Evolutionary conservation across 179 eudicot species (phyloP).

Genomic region (Corrigiola litoralis): DNA sequence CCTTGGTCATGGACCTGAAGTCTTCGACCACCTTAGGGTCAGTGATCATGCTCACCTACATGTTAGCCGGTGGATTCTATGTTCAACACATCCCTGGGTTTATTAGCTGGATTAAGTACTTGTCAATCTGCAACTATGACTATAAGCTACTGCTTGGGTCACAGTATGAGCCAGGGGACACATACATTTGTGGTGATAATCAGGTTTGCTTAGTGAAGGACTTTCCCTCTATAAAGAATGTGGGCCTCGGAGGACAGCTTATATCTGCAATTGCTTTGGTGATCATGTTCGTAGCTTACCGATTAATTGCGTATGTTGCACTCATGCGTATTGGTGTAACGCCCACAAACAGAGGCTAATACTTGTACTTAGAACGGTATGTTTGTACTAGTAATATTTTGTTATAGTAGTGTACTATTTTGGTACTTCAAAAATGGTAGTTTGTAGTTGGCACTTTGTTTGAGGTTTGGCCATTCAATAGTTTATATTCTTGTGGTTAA

Average conservation of each 20-base stretch:
- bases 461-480: too few species aligned
- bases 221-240: conserved; percentile 44
- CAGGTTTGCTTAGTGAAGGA: conserved; percentile 51
- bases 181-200: conserved; percentile 44
- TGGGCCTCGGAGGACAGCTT: conserved; percentile 44
- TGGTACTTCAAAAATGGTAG: neutral
- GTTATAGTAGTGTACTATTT: neutral
- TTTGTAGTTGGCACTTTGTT: too few species aligned
- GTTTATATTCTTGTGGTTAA: too few species aligned
- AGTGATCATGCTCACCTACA: conserved; percentile 59
- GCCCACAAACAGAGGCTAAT: neutral
- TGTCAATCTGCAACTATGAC: conserved; percentile 47
- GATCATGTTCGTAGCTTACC: conserved; percentile 55
- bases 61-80: conserved; percentile 63
- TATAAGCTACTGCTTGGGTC: conserved; percentile 60
- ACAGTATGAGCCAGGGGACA: conserved; percentile 45
- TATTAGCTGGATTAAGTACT: conserved; percentile 67
- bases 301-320: conserved; percentile 69
- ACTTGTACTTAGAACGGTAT: neutral
- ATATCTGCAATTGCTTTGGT: conserved; percentile 37
- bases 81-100: conserved; percentile 70
- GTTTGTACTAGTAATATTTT: neutral
- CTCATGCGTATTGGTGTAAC: conserved; percentile 71
- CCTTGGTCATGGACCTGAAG: conserved; percentile 56
- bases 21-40: conserved; percentile 57